Percentiles rank a stretch among this genome's conserved stretches.
Evolutionary conservation across 2,329 filamentous ascomycete genomes (phyloP).

Genomic region (Hypomyces perniciosus): DNA sequence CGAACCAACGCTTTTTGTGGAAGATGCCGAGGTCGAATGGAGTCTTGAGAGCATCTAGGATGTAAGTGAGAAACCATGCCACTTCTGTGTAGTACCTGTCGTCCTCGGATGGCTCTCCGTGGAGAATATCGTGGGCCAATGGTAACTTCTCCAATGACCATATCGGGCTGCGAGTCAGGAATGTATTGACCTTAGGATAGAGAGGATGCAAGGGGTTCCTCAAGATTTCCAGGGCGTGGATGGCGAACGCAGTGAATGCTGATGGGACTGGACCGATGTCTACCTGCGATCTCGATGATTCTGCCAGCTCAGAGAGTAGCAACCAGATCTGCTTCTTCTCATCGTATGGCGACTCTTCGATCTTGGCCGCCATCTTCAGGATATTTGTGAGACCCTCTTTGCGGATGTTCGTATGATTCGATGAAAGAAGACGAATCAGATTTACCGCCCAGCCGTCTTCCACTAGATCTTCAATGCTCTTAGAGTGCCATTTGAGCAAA

Average conservation of each 20-base stretch:
- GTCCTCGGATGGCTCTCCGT: constrained; percentile 63
- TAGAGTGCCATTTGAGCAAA: constrained; percentile 62
- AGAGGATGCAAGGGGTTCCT: constrained; percentile 72
- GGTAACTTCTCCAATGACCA: constrained; percentile 73
- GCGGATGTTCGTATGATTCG: constrained; percentile 67
- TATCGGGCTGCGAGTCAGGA: constrained; percentile 68
- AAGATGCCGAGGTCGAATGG: constrained; percentile 54
- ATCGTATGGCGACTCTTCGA: constrained; percentile 63
- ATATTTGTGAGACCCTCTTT: constrained; percentile 69
- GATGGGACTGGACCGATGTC: constrained; percentile 59
- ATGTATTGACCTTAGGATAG: constrained; percentile 81
- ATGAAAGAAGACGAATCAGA: constrained; percentile 70
- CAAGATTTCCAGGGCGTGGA: constrained; percentile 62
- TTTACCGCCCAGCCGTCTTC: constrained; percentile 68
- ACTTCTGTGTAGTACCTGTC: constrained; percentile 68
- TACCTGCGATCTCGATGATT: constrained; percentile 58
- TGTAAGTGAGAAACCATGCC: constrained; percentile 66
- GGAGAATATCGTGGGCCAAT: constrained; percentile 57
- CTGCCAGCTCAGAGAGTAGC: constrained; percentile 70
- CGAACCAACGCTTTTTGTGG: constrained; percentile 61
- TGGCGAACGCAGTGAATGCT: constrained; percentile 69
- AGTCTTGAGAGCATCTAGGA: constrained; percentile 61
- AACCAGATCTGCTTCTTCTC: constrained; percentile 76
- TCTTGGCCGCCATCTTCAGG: constrained; percentile 56
- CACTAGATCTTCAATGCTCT: constrained; percentile 70